Evolutionary conservation across 1,284 basidiomycete genomes (phyloP), one percentile per base, ranked within the genome.

Genomic region (Vanrija sp.): DNA sequence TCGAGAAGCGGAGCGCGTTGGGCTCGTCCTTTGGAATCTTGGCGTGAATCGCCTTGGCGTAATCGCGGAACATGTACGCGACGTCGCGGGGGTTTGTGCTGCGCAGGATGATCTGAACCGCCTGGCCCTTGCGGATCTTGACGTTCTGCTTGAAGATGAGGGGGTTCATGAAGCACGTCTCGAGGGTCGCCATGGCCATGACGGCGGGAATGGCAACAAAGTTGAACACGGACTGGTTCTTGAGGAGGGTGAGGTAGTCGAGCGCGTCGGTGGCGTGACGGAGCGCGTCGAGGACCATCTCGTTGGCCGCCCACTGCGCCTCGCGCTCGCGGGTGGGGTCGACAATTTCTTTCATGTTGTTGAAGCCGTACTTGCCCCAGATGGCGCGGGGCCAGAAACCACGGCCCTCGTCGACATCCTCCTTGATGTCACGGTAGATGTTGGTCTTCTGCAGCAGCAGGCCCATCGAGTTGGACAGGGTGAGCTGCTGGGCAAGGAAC

Each of bases 381-480:
- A 98, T 90, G 69, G 93, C 90, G 49, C 82, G 82, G 0, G 95
- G 96, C 95, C 96, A 99, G 80, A 98, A 98, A 68, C 84, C 89
- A 39, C 95, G 84, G 12, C 82, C 80, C 47, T 95, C 83, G 42
- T 93, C 86, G 12, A 85, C 83, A 72, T 99, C 96, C 76, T 99
- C 95, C 42, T 89, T 84, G 77, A 87, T 91, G 75, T 99, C 96
- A 53, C 95, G 86, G 60, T 93, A 89, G 74, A 98, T 97, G 78
- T 98, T 98, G 38, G 93, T 97, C 79, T 99, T 99, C 76, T 98
- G 96, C 12, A 99, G 82, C 50, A 98, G 81, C 16, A 95, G 81
- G n/a, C 96, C 96, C 88, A 98, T 93, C 45, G 88, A 89, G 77
- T 98, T 97, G 62, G 87, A 86, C 2, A 98, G 82, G 60, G 87